These are phyloP conservation scores for Quercus tomentella DNA, from an alignment of 331 rosid genomes.

Conservation along the genomic window DNA sequence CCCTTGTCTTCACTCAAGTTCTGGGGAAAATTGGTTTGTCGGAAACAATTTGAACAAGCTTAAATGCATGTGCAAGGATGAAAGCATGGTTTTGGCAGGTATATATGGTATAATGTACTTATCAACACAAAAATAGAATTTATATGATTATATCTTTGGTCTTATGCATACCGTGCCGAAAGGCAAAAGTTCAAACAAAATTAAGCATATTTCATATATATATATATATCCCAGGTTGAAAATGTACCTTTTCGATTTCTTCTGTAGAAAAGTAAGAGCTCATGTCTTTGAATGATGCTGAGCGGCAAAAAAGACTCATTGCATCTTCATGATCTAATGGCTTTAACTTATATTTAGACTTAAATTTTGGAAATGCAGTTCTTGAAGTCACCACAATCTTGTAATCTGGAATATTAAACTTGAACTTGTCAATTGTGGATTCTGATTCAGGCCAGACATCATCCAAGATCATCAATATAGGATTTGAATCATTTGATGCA, in stretches of 20 bases:
- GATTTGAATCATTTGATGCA: constrained; percentile 12
- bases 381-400: constrained; percentile 66
- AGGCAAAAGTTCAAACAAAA: neutral
- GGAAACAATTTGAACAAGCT: neutral
- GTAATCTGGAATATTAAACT: constrained; percentile 17
- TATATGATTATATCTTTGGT: neutral
- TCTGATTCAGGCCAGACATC: constrained; percentile 56
- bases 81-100: neutral
- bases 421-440: constrained; percentile 35
- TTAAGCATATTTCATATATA: neutral
- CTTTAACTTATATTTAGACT: constrained; percentile 20
- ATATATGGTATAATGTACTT: neutral
- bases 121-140: neutral
- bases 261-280: constrained; percentile 20
- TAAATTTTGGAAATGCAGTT: constrained; percentile 27
- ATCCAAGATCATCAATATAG: constrained; percentile 52
- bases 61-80: neutral
- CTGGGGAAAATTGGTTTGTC: neutral
- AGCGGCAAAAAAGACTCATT: constrained; percentile 26
- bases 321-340: constrained; percentile 36
- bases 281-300: constrained; percentile 28
- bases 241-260: constrained; percentile 33
- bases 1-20: neutral
- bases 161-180: neutral
- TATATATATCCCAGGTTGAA: too few relatives aligned